phyloP scores from a whole-genome alignment of 208 protist species.

The Herpetomonas tarakana region DNA sequence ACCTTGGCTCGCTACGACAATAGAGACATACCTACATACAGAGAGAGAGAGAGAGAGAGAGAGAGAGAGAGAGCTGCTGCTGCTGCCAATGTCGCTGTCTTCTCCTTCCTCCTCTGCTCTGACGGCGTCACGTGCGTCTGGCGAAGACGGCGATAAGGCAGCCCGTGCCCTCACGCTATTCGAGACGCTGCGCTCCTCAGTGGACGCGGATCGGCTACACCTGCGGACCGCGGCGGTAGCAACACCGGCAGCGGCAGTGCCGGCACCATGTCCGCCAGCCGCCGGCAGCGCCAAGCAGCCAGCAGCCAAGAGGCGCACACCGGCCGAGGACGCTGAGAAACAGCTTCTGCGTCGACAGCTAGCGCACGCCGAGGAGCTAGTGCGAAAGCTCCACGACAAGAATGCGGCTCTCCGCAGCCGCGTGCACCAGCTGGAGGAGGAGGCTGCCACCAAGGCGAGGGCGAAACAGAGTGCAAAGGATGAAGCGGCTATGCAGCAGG shows the following conservation, averaged over 20 bases:
- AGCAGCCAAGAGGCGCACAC: background rate
- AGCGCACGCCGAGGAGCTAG: background rate
- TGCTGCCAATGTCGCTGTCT: too few species aligned
- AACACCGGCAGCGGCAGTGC: too few species aligned
- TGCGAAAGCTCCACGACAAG: slow-evolving; percentile 4
- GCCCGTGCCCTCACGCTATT: slow-evolving; percentile 16
- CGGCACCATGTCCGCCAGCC: too few species aligned
- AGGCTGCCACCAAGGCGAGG: background rate
- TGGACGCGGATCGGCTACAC: slow-evolving; percentile 1
- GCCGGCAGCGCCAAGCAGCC: background rate
- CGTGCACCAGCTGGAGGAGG: slow-evolving; percentile 15
- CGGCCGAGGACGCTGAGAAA: background rate
- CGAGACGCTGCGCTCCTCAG: slow-evolving; percentile 9
- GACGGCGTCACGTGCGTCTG: too few species aligned
- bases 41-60: slow-evolving; percentile 7
- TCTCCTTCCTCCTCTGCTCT: too few species aligned
- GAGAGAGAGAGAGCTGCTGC: slow-evolving; percentile 1
- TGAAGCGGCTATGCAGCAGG: too few species aligned
- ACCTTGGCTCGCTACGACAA: too few species aligned
- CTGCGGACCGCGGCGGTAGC: background rate
- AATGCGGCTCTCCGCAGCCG: slow-evolving; percentile 5
- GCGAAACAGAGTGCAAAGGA: background rate
- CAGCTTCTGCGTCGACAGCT: slow-evolving; percentile 2
- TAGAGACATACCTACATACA: too few species aligned
- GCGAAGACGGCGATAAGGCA: slow-evolving; percentile 12